These are phyloP conservation scores for Wickerhamiella dianesei DNA, from an alignment of 805 yeast genomes.

Conservation along the genomic window DNA sequence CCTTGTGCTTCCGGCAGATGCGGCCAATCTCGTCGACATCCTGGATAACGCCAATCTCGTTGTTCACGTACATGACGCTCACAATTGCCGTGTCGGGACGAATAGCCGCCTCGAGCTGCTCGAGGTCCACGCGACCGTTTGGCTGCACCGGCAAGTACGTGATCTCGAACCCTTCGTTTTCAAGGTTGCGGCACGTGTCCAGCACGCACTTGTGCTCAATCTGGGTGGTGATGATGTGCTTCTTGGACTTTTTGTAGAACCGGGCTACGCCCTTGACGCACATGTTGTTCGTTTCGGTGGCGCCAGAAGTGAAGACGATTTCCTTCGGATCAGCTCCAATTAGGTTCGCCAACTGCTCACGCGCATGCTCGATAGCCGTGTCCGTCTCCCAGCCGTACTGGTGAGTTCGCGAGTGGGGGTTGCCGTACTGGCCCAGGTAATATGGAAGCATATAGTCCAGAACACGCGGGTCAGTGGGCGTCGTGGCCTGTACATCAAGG, in stretches of 20 bases:
- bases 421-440: slow-evolving; percentile 82
- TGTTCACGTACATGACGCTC: slow-evolving; percentile 92
- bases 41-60: slow-evolving; percentile 95
- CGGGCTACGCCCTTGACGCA: slow-evolving; percentile 91
- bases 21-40: slow-evolving; percentile 88
- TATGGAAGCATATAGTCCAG: slow-evolving; percentile 32
- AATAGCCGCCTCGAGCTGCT: slow-evolving; percentile 66
- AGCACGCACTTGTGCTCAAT: slow-evolving; percentile 99
- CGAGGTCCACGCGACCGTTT: slow-evolving; percentile 69
- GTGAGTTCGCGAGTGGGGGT: slow-evolving; percentile 95
- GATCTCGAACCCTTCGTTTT: slow-evolving; percentile 93
- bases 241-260: slow-evolving; percentile 78
- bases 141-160: slow-evolving; percentile 76
- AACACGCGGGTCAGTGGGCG: slow-evolving; percentile 96
- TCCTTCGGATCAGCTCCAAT: slow-evolving; percentile 93
- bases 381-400: slow-evolving; percentile 99
- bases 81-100: slow-evolving; percentile 85
- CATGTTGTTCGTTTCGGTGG: slow-evolving; percentile 94
- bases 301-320: slow-evolving; percentile 93
- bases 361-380: slow-evolving; percentile 74
- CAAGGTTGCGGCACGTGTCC: slow-evolving; percentile 88
- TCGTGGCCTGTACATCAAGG: slow-evolving; percentile 95
- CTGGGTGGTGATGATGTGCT: slow-evolving; percentile 88
- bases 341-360: slow-evolving; percentile 66
- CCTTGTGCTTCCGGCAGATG: slow-evolving; percentile 72